Evolutionary conservation across 768 basidiomycete species (phyloP).

Genomic region (Fistulinella prunicolor): DNA sequence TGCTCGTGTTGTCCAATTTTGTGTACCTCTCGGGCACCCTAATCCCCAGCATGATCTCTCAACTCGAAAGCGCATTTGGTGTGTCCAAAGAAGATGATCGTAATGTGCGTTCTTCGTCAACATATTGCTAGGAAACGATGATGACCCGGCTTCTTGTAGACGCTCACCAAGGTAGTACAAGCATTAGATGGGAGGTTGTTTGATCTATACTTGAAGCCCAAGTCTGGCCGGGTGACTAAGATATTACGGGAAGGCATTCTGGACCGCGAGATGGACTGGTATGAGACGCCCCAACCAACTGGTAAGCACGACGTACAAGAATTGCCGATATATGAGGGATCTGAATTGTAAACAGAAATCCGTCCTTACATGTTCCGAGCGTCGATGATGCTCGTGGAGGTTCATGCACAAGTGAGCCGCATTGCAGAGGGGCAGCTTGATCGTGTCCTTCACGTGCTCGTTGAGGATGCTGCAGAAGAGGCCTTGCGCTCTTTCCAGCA

Average conservation of each 20-base stretch:
- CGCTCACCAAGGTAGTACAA: slow-evolving; percentile 70
- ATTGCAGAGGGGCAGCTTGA: slow-evolving; percentile 78
- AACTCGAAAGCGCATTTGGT: slow-evolving; percentile 76
- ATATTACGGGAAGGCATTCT: slow-evolving; percentile 81
- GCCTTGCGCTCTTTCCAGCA: slow-evolving; percentile 84
- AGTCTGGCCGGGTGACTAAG: slow-evolving; percentile 60
- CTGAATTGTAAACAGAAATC: slow-evolving; percentile 58
- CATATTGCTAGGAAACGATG: not conserved
- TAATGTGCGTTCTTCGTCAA: slow-evolving; percentile 45
- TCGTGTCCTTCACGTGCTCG: slow-evolving; percentile 75
- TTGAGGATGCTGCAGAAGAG: slow-evolving; percentile 80
- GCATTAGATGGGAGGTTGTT: slow-evolving; percentile 89
- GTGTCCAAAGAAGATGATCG: slow-evolving; percentile 70
- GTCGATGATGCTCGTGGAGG: slow-evolving; percentile 82
- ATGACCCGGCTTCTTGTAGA: slow-evolving; percentile 37
- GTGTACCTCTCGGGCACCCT: slow-evolving; percentile 64
- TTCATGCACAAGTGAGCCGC: slow-evolving; percentile 87
- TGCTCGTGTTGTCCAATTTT: slow-evolving; percentile 90
- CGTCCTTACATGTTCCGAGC: slow-evolving; percentile 91
- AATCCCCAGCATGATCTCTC: slow-evolving; percentile 76
- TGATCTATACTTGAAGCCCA: slow-evolving; percentile 81
- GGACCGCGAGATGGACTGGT: slow-evolving; percentile 86
- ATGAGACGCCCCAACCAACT: slow-evolving; percentile 86
- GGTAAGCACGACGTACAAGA: slow-evolving; percentile 50
- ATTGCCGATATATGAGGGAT: not conserved